Evolutionary conservation across 805 yeast species (phyloP).

Genomic region (Huiozyma sinensis): DNA sequence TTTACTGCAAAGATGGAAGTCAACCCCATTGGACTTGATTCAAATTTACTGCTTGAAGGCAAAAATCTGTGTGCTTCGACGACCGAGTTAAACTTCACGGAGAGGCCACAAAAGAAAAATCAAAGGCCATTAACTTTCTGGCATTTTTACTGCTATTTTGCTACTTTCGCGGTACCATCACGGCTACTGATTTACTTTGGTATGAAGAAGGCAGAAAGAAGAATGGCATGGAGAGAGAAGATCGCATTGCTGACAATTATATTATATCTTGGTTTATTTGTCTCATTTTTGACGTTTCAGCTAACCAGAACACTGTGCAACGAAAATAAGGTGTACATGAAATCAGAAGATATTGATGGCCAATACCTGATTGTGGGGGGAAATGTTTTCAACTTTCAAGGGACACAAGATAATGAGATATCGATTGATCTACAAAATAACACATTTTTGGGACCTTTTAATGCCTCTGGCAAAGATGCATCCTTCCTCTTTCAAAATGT

Average conservation of each 20-base stretch:
- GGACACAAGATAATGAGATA: conserved; percentile 57
- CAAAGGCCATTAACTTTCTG: conserved; percentile 32
- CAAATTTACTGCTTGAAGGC: no score
- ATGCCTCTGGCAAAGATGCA: conserved; percentile 84
- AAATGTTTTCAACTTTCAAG: conserved; percentile 58
- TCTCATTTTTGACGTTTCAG: conserved; percentile 86
- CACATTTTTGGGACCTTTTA: conserved; percentile 54
- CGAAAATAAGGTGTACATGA: conserved; percentile 36
- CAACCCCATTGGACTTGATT: no score
- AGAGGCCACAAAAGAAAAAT: no score
- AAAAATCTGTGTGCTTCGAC: no score
- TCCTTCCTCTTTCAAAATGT: conserved; percentile 83
- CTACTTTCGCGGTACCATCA: conserved; percentile 78
- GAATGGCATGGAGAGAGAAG: conserved; percentile 95
- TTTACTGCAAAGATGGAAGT: no score
- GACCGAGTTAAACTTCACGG: no score
- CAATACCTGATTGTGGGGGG: conserved; percentile 68
- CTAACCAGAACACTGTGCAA: conserved; percentile 74
- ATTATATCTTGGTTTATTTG: conserved; percentile 57
- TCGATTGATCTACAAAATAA: conserved; percentile 44
- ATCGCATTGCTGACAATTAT: conserved; percentile 76
- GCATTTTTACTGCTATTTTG: conserved; percentile 65
- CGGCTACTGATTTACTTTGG: conserved; percentile 51
- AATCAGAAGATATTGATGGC: conserved; percentile 44
- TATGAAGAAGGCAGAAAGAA: conserved; percentile 66